A percentile compares a stretch with the other conserved stretches of the same genome.
Evolutionary conservation across 2,329 filamentous ascomycete species (phyloP).

Genomic region (Ophioceras dolichostomum): DNA sequence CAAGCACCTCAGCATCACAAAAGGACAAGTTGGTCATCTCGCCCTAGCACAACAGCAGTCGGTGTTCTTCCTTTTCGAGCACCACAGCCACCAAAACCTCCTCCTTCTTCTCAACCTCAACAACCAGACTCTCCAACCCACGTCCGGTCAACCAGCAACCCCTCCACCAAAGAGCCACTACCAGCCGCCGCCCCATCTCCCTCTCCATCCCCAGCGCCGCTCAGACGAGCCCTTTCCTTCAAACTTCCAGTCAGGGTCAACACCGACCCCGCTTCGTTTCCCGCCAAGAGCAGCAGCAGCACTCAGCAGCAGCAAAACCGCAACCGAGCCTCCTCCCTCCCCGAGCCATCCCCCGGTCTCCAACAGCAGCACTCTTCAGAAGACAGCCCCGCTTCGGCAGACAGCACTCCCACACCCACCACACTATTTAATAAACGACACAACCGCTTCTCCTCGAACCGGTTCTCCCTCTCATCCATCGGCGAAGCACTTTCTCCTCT

Average conservation of each 20-base stretch:
- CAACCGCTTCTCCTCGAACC: background rate
- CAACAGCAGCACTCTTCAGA: background rate
- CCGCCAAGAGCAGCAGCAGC: background rate
- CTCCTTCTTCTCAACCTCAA: background rate
- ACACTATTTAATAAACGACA: background rate
- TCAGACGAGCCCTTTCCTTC: constrained; percentile 1
- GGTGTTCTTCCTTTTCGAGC: background rate
- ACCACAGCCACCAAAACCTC: background rate
- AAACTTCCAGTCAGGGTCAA: constrained; percentile 1
- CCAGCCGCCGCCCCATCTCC: background rate
- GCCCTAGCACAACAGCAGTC: background rate
- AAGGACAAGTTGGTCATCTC: constrained; percentile 1
- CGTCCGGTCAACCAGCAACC: no score
- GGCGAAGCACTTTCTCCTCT: background rate
- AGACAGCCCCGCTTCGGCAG: background rate
- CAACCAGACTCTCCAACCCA: background rate
- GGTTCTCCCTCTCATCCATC: constrained; percentile 2
- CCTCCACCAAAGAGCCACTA: background rate
- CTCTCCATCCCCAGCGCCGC: background rate
- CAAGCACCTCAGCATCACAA: background rate
- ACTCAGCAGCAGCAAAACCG: background rate
- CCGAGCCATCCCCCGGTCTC: background rate
- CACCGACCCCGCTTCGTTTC: background rate
- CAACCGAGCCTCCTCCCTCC: background rate
- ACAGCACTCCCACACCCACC: background rate